phyloP scores from a whole-genome alignment of 148 eudicot genomes.

The Heliosperma pusillum region DNA sequence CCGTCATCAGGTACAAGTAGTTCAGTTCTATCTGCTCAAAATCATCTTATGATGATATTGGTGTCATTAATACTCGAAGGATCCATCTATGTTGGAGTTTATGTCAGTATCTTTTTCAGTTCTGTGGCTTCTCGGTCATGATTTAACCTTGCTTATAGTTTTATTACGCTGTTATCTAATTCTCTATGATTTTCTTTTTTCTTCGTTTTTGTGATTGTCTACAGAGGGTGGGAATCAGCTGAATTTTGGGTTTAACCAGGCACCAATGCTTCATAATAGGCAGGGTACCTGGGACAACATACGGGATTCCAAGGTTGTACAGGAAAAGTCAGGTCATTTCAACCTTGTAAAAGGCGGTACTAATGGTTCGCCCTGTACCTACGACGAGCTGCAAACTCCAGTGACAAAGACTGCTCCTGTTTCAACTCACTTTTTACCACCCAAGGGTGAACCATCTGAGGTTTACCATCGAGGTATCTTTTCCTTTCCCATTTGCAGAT shows the following conservation, averaged over 20 bases:
- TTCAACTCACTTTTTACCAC: constrained; percentile 42
- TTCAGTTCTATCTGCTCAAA: neutral
- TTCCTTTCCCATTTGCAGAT: neutral
- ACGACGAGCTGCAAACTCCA: constrained; percentile 35
- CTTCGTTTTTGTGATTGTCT: constrained; percentile 1
- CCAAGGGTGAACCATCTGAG: constrained; percentile 44
- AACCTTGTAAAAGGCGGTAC: constrained; percentile 35
- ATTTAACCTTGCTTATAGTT: neutral
- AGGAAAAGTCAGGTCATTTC: constrained; percentile 36
- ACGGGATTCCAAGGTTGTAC: constrained; percentile 45
- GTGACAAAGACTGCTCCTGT: constrained; percentile 31
- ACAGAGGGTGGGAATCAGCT: constrained; percentile 67
- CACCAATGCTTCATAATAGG: constrained; percentile 40
- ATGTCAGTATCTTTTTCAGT: neutral
- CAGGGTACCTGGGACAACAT: constrained; percentile 51
- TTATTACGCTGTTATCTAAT: neutral
- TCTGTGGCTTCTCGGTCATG: neutral
- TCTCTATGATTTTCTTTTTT: neutral
- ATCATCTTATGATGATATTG: neutral
- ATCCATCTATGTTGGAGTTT: neutral
- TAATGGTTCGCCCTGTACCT: constrained; percentile 40
- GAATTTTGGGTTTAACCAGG: constrained; percentile 50
- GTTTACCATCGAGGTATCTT: constrained; percentile 56
- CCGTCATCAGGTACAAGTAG: neutral
- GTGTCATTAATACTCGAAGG: neutral